Conservation (phyloP, 257 asterid species). For the Nicotiana undulata region DNA sequence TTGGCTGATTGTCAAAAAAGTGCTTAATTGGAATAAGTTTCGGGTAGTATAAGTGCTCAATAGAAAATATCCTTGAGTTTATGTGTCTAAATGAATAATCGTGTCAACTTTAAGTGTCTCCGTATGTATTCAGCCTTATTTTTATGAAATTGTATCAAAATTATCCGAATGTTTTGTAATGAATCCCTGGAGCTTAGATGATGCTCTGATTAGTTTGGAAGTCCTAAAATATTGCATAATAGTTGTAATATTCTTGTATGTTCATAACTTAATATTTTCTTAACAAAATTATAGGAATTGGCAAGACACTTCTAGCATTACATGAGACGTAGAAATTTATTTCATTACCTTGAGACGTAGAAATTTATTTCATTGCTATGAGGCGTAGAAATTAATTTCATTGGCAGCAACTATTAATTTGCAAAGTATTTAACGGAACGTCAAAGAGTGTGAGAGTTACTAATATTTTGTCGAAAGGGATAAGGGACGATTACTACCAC, state of each 20-base stretch:
- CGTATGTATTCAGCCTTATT: too few relatives aligned
- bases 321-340: slow-evolving; percentile 61
- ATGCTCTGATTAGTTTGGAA: slow-evolving; percentile 83
- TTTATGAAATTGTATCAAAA: background rate
- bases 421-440: too few relatives aligned
- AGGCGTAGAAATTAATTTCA: slow-evolving; percentile 42
- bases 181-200: slow-evolving; percentile 73
- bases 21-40: too few relatives aligned
- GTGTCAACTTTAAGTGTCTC: too few relatives aligned
- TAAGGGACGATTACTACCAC: too few relatives aligned
- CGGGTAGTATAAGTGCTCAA: too few relatives aligned
- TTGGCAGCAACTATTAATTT: too few relatives aligned
- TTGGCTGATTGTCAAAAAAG: too few relatives aligned
- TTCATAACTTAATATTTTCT: background rate
- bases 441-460: too few relatives aligned
- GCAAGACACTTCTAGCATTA: slow-evolving; percentile 31
- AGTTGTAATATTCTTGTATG: slow-evolving; percentile 63
- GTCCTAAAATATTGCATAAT: slow-evolving; percentile 93
- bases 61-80: too few relatives aligned
- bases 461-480: too few relatives aligned
- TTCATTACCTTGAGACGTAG: slow-evolving; percentile 59
- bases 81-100: too few relatives aligned
- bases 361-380: slow-evolving; percentile 30
- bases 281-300: slow-evolving; percentile 9
- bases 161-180: background rate